phyloP scores from a whole-genome alignment of 2,329 filamentous ascomycete species.

The Cladophialophora bantiana region DNA sequence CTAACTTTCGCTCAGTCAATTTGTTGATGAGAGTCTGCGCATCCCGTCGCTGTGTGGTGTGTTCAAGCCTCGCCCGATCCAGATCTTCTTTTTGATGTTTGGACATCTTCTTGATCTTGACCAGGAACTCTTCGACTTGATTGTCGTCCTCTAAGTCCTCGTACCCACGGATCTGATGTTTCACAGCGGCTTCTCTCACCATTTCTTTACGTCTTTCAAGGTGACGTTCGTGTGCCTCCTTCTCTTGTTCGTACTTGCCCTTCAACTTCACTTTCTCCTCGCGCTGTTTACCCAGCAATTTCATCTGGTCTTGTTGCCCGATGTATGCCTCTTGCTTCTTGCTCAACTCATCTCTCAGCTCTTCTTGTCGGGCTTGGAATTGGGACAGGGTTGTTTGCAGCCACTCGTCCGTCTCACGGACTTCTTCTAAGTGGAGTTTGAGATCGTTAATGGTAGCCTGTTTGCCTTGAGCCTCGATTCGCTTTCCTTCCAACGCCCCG shows the following conservation, averaged over 20 bases:
- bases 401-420: constrained; percentile 78
- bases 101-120: constrained; percentile 75
- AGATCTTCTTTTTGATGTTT: constrained; percentile 80
- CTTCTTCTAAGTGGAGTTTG: constrained; percentile 74
- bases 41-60: constrained; percentile 73
- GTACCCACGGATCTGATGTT: constrained; percentile 82
- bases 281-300: constrained; percentile 37
- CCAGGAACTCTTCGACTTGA: constrained; percentile 77
- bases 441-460: constrained; percentile 75
- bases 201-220: constrained; percentile 73
- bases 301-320: constrained; percentile 63
- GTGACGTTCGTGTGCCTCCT: constrained; percentile 84
- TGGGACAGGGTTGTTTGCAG: constrained; percentile 75
- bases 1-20: constrained; percentile 76
- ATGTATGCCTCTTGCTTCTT: constrained; percentile 69
- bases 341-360: constrained; percentile 69
- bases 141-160: constrained; percentile 78
- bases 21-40: constrained; percentile 76
- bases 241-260: constrained; percentile 83
- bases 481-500: constrained; percentile 76
- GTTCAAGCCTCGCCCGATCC: constrained; percentile 75
- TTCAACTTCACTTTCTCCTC: constrained; percentile 55
- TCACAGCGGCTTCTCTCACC: constrained; percentile 77
- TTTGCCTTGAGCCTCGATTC: constrained; percentile 73
- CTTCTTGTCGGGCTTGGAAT: constrained; percentile 76